phyloP scores from a whole-genome alignment of 139 green algal genomes.

The Zygnema circumcarinatum region DNA sequence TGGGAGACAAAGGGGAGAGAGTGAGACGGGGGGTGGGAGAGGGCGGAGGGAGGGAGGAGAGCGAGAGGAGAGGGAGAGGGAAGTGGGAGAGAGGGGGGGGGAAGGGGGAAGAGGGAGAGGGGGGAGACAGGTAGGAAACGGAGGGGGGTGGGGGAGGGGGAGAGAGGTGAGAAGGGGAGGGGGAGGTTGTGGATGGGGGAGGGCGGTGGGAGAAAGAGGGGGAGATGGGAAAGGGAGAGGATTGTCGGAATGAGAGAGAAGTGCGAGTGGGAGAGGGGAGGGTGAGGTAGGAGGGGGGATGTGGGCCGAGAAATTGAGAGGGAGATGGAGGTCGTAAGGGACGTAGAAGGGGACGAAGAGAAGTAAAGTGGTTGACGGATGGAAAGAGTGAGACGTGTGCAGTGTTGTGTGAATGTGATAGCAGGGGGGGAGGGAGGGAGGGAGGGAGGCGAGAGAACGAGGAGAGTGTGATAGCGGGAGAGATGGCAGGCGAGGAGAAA shows the following conservation, averaged over 20 bases:
- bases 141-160: background rate
- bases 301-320: background rate
- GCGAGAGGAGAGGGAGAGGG: background rate
- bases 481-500: too few species aligned
- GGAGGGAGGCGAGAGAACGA: too few species aligned
- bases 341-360: too few species aligned
- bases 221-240: background rate
- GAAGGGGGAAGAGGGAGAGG: background rate
- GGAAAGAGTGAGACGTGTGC: too few species aligned
- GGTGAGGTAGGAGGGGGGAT: too few species aligned
- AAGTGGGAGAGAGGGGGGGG: background rate
- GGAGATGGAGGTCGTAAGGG: background rate
- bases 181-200: background rate
- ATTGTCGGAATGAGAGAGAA: background rate
- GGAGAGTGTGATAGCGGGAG: too few species aligned
- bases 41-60: background rate
- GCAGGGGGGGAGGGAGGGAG: too few species aligned
- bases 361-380: too few species aligned
- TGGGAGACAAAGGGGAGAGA: background rate
- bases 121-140: background rate
- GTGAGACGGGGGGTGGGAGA: background rate
- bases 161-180: background rate
- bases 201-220: background rate
- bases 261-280: too few species aligned
- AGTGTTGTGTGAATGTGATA: too few species aligned